A percentile compares a stretch with the other conserved stretches of the same genome.
Evolutionary conservation across 441 rosid genomes (phyloP).

Genomic region (Viola pubescens): DNA sequence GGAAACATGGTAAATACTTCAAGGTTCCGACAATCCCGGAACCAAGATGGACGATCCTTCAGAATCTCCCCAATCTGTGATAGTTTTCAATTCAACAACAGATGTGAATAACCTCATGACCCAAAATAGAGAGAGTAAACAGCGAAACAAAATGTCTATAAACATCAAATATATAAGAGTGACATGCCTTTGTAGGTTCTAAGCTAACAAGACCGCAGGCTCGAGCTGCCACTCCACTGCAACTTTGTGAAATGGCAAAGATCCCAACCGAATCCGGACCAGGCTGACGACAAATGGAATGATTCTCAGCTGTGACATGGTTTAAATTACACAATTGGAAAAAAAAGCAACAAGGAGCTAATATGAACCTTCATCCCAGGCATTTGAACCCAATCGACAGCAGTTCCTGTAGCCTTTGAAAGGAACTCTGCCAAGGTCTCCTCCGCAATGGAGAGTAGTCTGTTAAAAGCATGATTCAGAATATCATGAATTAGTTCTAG

Average conservation of each 20-base stretch:
- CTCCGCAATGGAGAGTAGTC: slow-evolving; percentile 97
- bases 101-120: neutral
- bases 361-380: slow-evolving; percentile 97
- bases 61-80: slow-evolving; percentile 93
- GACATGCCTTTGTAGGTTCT: slow-evolving; percentile 82
- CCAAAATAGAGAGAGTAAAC: neutral
- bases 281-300: slow-evolving; percentile 47
- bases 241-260: slow-evolving; percentile 95
- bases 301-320: neutral
- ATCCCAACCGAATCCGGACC: slow-evolving; percentile 99
- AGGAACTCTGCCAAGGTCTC: slow-evolving; percentile 99
- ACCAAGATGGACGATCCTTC: slow-evolving; percentile 97
- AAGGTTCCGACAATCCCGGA: slow-evolving; percentile 96
- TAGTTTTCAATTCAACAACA: neutral
- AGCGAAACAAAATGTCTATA: neutral
- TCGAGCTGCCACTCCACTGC: slow-evolving; percentile 99
- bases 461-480: slow-evolving; percentile 23
- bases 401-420: slow-evolving; percentile 99
- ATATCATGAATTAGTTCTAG: too few species aligned
- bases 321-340: neutral
- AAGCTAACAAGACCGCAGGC: slow-evolving; percentile 99
- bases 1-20: slow-evolving; percentile 95
- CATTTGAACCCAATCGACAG: slow-evolving; percentile 99
- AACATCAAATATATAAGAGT: neutral
- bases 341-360: slow-evolving; percentile 4